Percentiles rank a stretch among this genome's conserved stretches.
These are phyloP conservation scores for Arabidopsis lyrata DNA, from an alignment of 441 rosid genomes.

Conservation along the genomic window DNA sequence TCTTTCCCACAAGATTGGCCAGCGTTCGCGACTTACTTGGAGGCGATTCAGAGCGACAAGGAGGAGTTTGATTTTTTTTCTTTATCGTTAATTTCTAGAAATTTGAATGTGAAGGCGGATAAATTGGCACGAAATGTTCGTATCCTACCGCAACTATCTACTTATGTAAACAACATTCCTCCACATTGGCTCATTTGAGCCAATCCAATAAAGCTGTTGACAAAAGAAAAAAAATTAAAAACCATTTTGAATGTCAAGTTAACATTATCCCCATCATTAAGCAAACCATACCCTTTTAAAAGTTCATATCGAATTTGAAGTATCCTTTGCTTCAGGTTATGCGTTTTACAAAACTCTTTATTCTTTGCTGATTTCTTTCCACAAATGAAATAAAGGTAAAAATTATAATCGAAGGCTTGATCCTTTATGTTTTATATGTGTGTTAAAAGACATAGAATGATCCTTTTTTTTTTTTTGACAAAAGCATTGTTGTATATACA, in stretches of 20 bases:
- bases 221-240: no score
- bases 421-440: constrained; percentile 27
- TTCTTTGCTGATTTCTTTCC: constrained; percentile 27
- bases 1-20: no score
- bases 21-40: no score
- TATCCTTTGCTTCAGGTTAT: constrained; percentile 40
- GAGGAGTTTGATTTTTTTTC: no score
- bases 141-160: no score
- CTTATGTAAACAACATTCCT: no score
- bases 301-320: constrained; percentile 12
- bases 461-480: neutral
- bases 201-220: no score
- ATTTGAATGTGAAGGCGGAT: no score
- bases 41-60: no score
- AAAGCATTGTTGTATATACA: neutral
- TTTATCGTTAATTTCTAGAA: no score
- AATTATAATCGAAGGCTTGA: constrained; percentile 10
- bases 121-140: no score
- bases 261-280: constrained; percentile 26
- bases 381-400: constrained; percentile 1
- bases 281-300: constrained; percentile 30
- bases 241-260: constrained; percentile 34
- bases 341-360: constrained; percentile 32
- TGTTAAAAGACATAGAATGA: neutral
- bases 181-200: no score